These are phyloP conservation scores for Calonectria hawksworthii DNA, from an alignment of 2,329 filamentous ascomycete species.

Conservation along the genomic window DNA sequence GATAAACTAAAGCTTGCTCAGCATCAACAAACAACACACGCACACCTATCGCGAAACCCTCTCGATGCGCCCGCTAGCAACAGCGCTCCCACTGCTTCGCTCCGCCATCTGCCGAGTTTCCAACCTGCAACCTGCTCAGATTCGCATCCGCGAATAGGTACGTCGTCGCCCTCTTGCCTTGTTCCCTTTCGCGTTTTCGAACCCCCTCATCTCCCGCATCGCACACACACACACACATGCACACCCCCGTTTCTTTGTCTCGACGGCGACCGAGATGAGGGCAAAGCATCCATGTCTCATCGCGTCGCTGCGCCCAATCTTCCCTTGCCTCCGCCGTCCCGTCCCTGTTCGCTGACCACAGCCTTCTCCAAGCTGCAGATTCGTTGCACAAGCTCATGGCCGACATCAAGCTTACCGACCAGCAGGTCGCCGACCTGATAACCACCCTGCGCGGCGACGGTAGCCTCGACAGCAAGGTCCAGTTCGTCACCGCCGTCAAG, in stretches of 20 bases:
- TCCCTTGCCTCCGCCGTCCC: slow-evolving; percentile 23
- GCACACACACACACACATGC: slow-evolving; percentile 17
- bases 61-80: slow-evolving; percentile 41
- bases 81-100: slow-evolving; percentile 31
- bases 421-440: slow-evolving; percentile 69
- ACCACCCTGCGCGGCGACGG: slow-evolving; percentile 71
- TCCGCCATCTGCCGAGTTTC: slow-evolving; percentile 24
- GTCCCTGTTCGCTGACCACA: slow-evolving; percentile 27
- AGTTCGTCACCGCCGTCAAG: slow-evolving; percentile 81
- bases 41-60: slow-evolving; percentile 25
- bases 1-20: slow-evolving; percentile 30
- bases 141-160: slow-evolving; percentile 37
- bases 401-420: slow-evolving; percentile 69
- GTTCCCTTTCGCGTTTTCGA: not conserved
- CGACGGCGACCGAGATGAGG: slow-evolving; percentile 25
- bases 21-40: slow-evolving; percentile 28
- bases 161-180: slow-evolving; percentile 6
- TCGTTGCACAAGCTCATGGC: slow-evolving; percentile 57
- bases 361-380: slow-evolving; percentile 29
- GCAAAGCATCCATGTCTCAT: slow-evolving; percentile 32
- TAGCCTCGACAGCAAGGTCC: slow-evolving; percentile 78
- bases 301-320: slow-evolving; percentile 25
- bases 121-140: slow-evolving; percentile 32
- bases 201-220: slow-evolving; percentile 28
- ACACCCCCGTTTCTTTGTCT: slow-evolving; percentile 8